A percentile compares a stretch with the other conserved stretches of the same genome.
Evolutionary conservation across 192 early-diverging fungal genomes (phyloP).

Genomic region (Anaeromyces robustus): DNA sequence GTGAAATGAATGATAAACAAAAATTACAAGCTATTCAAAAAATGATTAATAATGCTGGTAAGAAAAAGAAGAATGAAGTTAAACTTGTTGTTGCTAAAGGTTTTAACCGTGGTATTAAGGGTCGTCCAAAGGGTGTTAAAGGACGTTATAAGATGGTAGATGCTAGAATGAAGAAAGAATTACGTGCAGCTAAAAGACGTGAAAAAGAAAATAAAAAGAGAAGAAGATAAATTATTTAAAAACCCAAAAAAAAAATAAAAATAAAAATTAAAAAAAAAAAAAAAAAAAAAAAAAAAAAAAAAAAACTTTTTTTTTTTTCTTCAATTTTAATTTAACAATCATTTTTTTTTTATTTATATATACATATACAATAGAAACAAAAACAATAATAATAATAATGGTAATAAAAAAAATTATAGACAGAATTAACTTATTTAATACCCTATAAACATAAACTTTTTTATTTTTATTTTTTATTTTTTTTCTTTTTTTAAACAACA

Average conservation of each 20-base stretch:
- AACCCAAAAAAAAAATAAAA: not conserved
- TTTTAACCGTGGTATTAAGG: conserved; percentile 62
- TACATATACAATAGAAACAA: too few relatives aligned
- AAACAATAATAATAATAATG: too few relatives aligned
- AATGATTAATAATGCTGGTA: conserved; percentile 61
- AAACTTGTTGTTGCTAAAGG: conserved; percentile 85
- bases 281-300: not conserved
- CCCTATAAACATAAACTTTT: too few relatives aligned
- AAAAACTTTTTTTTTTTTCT: too few relatives aligned
- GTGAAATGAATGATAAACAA: conserved; percentile 60
- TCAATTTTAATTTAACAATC: too few relatives aligned
- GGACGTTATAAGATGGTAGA: conserved; percentile 97
- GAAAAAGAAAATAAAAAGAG: conserved; percentile 41
- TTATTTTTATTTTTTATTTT: too few relatives aligned
- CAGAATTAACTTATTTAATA: too few relatives aligned
- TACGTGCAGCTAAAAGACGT: conserved; percentile 63
- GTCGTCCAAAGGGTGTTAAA: conserved; percentile 93
- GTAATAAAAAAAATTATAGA: too few relatives aligned
- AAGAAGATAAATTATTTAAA: conserved; percentile 1
- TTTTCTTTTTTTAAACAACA: too few relatives aligned
- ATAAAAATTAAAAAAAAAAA: not conserved
- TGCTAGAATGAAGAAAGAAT: conserved; percentile 88
- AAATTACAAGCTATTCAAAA: conserved; percentile 71
- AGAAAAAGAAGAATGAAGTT: conserved; percentile 48
- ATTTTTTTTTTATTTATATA: too few relatives aligned